Percentiles rank a stretch among this genome's conserved stretches.
phyloP scores from a whole-genome alignment of 23 red algal genomes.

The Gracilaria caudata region DNA sequence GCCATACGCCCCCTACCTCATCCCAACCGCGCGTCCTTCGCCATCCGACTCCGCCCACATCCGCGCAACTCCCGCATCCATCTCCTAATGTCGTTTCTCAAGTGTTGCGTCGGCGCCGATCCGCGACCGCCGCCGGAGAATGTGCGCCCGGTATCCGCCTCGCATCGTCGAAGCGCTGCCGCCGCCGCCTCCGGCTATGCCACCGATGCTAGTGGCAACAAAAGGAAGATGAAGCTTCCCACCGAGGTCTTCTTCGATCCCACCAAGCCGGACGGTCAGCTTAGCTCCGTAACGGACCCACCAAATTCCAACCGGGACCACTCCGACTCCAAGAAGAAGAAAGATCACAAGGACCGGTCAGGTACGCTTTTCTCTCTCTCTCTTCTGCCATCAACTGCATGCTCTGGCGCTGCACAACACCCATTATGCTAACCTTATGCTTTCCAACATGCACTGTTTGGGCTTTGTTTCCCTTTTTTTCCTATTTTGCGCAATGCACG shows the following conservation, averaged over 20 bases:
- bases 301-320: constrained; percentile 37
- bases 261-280: constrained; percentile 64
- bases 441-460: not conserved
- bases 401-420: no score
- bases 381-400: no score
- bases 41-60: not conserved
- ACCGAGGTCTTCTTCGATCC: constrained; percentile 74
- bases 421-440: not conserved
- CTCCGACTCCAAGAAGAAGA: constrained; percentile 55
- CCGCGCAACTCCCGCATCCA: not conserved
- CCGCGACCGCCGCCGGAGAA: constrained; percentile 50
- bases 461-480: not conserved
- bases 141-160: constrained; percentile 46
- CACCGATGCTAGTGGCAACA: constrained; percentile 9
- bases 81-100: constrained; percentile 44
- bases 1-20: not conserved
- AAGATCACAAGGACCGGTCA: constrained; percentile 55
- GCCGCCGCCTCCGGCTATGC: constrained; percentile 7
- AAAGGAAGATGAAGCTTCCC: constrained; percentile 69
- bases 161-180: constrained; percentile 3
- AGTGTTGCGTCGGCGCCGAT: constrained; percentile 71
- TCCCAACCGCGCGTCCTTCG: not conserved
- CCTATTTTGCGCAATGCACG: not conserved
- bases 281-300: constrained; percentile 66
- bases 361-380: constrained; percentile 26